Evolutionary conservation across 352 stramenopile genomes (phyloP).

Genomic region (Globisporangium abappressorium): DNA sequence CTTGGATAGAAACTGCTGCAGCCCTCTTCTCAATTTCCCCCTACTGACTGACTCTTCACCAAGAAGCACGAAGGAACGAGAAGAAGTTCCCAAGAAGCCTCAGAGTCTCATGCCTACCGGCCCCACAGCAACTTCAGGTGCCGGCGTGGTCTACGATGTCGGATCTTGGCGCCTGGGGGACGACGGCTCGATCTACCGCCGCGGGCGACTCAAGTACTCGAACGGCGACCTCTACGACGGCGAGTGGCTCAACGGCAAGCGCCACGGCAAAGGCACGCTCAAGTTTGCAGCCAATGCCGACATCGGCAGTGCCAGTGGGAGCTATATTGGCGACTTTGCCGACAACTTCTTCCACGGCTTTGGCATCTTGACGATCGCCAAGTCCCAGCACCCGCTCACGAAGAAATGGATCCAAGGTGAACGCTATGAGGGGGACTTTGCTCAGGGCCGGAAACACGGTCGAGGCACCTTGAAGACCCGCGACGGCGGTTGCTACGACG

Average conservation of each 20-base stretch:
- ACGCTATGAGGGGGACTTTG: constrained; percentile 68
- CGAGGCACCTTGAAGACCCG: constrained; percentile 35
- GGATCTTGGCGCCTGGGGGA: constrained; percentile 68
- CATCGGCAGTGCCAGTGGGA: background rate
- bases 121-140: constrained; percentile 3
- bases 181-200: constrained; percentile 72
- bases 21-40: background rate
- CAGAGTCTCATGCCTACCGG: constrained; percentile 2
- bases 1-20: constrained; percentile 1
- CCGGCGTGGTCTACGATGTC: constrained; percentile 55
- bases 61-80: background rate
- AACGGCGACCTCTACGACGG: constrained; percentile 83
- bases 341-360: constrained; percentile 62
- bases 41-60: background rate
- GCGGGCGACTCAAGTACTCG: constrained; percentile 60
- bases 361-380: constrained; percentile 46
- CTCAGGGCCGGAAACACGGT: constrained; percentile 48
- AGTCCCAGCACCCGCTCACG: constrained; percentile 58
- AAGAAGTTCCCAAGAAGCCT: background rate
- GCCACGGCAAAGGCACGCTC: constrained; percentile 56
- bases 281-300: constrained; percentile 34
- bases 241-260: constrained; percentile 83
- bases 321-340: constrained; percentile 57
- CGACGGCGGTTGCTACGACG: constrained; percentile 50
- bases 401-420: constrained; percentile 58